These are phyloP conservation scores for Forsythia suspensa DNA, from an alignment of 257 asterid genomes.

Conservation along the genomic window DNA sequence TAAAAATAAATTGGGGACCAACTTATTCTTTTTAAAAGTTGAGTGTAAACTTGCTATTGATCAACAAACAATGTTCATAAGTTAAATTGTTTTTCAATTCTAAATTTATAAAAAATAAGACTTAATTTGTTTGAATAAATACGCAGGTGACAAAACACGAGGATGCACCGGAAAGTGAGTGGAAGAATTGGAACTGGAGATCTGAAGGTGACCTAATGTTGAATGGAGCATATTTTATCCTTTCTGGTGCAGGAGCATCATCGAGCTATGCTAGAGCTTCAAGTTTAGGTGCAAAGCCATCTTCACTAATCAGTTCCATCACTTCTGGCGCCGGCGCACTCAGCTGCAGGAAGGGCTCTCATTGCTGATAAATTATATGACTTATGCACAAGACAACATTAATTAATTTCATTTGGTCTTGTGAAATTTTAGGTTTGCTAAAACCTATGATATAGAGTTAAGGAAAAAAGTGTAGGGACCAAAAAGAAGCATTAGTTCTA, in stretches of 20 bases:
- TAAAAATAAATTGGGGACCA: too few relatives aligned
- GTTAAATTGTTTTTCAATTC: background rate
- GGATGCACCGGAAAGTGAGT: slow-evolving; percentile 50
- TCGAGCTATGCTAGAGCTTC: slow-evolving; percentile 67
- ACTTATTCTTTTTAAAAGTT: too few relatives aligned
- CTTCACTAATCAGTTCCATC: slow-evolving; percentile 45
- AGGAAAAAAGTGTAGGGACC: slow-evolving; percentile 14
- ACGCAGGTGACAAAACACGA: slow-evolving; percentile 61
- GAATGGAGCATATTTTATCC: slow-evolving; percentile 59
- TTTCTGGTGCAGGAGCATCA: slow-evolving; percentile 48
- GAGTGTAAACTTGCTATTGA: too few relatives aligned
- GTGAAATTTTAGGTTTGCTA: slow-evolving; percentile 18
- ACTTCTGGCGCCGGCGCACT: slow-evolving; percentile 50
- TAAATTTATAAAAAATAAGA: background rate
- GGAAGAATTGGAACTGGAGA: slow-evolving; percentile 75
- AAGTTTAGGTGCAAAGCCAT: slow-evolving; percentile 59
- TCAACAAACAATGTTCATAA: too few relatives aligned
- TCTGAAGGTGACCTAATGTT: slow-evolving; percentile 64
- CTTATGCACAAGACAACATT: background rate
- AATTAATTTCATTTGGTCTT: slow-evolving; percentile 8
- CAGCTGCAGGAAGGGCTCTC: slow-evolving; percentile 44
- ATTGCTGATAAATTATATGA: slow-evolving; percentile 26
- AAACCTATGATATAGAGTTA: background rate
- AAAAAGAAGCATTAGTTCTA: slow-evolving; percentile 31
- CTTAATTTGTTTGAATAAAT: background rate